Evolutionary conservation across 345 rosid genomes (phyloP).

Genomic region (Melaleuca alternifolia): DNA sequence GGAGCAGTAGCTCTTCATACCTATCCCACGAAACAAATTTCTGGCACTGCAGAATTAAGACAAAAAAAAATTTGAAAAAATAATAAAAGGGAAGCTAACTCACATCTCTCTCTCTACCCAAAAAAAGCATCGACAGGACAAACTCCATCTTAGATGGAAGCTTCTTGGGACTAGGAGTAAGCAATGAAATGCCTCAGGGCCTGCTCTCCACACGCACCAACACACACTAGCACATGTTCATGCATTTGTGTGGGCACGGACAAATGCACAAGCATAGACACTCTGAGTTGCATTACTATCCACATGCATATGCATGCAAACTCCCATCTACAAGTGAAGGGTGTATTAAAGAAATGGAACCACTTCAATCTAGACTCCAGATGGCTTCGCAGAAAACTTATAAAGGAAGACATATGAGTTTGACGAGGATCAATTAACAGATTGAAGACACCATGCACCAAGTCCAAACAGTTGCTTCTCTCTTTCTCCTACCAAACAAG

Average conservation of each 20-base stretch:
- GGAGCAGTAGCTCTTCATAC: not conserved
- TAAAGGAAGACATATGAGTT: not conserved
- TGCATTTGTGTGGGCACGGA: not conserved
- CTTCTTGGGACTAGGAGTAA: not conserved
- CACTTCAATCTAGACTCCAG: not conserved
- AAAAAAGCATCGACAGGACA: not conserved
- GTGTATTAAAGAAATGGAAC: not conserved
- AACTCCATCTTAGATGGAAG: not conserved
- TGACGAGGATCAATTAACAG: not conserved
- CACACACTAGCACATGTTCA: not conserved
- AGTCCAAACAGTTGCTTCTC: not conserved
- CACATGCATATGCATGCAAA: not conserved
- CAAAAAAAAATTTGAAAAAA: not conserved
- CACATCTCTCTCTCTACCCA: not conserved
- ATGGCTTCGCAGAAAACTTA: not conserved
- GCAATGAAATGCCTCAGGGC: not conserved
- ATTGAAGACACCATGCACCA: not conserved
- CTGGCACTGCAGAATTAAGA: not conserved
- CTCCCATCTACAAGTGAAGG: not conserved
- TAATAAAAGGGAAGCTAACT: not conserved
- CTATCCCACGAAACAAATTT: not conserved
- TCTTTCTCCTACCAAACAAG: not conserved
- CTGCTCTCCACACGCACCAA: not conserved
- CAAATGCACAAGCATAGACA: not conserved
- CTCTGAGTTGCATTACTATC: not conserved